Evolutionary conservation across 148 eudicot genomes (phyloP).

Genomic region (Camellia japonica): DNA sequence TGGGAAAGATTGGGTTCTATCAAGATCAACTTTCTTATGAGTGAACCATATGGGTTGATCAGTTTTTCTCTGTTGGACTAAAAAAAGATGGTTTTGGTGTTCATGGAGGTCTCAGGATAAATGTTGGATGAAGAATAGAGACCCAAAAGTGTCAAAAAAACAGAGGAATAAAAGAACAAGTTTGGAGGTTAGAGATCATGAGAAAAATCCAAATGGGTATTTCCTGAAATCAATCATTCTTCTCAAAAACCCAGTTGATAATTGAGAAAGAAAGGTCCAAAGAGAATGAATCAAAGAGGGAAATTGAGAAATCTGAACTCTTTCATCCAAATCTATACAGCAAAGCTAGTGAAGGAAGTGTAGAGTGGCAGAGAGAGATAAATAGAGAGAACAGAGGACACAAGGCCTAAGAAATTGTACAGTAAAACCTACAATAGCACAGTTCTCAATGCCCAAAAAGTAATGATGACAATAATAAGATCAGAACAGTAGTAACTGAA

Average conservation of each 20-base stretch:
- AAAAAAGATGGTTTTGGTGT: background rate
- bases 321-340: slow-evolving; percentile 23
- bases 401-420: background rate
- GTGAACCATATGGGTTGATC: slow-evolving; percentile 6
- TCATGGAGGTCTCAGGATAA: background rate
- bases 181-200: background rate
- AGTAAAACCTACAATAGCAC: slow-evolving; percentile 30
- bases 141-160: background rate
- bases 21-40: background rate
- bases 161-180: background rate
- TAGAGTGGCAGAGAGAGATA: slow-evolving; percentile 21
- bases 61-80: background rate
- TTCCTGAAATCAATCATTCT: background rate
- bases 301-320: slow-evolving; percentile 3
- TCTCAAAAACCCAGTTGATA: background rate
- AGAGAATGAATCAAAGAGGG: background rate
- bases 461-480: slow-evolving; percentile 22
- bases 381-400: slow-evolving; percentile 8
- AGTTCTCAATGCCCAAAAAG: slow-evolving; percentile 26
- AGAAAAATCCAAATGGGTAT: slow-evolving; percentile 18
- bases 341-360: slow-evolving; percentile 29
- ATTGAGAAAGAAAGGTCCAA: background rate
- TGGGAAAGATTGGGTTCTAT: background rate
- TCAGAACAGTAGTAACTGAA: slow-evolving; percentile 15
- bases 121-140: background rate